Evolutionary conservation across 192 early-diverging fungal genomes (phyloP), one percentile per base, ranked within the genome.

Genomic region (Linnemannia hyalina): DNA sequence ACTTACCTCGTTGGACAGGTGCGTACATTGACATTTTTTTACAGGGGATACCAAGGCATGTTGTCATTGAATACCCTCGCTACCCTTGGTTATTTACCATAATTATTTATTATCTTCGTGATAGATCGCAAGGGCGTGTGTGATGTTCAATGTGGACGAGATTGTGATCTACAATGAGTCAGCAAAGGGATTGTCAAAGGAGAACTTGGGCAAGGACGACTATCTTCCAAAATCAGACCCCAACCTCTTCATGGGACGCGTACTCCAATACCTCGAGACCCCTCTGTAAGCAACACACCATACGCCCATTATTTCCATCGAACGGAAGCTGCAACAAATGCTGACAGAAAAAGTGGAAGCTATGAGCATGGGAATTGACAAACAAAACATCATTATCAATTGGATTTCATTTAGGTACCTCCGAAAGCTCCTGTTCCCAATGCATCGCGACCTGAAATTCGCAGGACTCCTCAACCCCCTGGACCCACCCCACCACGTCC

Each of bases 1-100:
- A 95, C 94, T 3, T 93, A 93, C 77, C 83, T 94, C n/a, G 94
- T 93, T 13, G 94, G 94, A 69, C 93, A 95, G 89, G 92, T 92
- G 85, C 15, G 16, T 20, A 20, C 20, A 52, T 20, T 1, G 44
- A 76, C 26, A 46, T 26, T 6, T 32, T 35, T 38, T 13, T 40
- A 11, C 15, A 40, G 9, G 26, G 26, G 13, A 41, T 46, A 32
- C 23, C 11, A 46, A 46, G 13, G 44, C 10, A 3, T 13, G 44
- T 46, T 15, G 44, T 46, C 44, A 46, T 2, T 13, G 26, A 38
- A 68, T 60, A 6, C 20, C 36, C 29, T 41, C 22, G 4, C 1
- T 46, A 32, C 20, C 26, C 4, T 36, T 70, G 36, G 38, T 9
- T 49, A 41, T 60, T 55, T 7, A 74, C 75, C 35, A 41, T 65